Evolutionary conservation across 2,329 filamentous ascomycete genomes (phyloP), one percentile per base, ranked within the genome.

Genomic region (Elsinoe australis): DNA sequence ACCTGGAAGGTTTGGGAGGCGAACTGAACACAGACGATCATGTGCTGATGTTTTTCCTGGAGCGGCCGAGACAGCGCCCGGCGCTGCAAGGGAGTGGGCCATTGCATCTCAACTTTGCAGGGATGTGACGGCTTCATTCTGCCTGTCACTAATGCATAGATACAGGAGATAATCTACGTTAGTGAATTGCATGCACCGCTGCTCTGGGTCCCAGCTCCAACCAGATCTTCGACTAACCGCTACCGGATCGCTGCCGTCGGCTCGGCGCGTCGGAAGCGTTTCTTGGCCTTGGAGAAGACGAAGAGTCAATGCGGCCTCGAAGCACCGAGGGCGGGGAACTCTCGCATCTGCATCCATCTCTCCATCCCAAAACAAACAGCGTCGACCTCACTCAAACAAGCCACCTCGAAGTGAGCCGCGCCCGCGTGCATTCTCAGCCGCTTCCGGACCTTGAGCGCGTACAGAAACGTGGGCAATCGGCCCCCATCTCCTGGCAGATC

Each of bases 301-400:
- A 8, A 10, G 12, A 29, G 17, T 42, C n/a, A n/a, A n/a, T n/a
- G n/a, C 18, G 17, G 7, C 36, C 19, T 21, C 21, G 39, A 21
- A 44, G 39, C 24, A 44, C 39, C 39, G 39, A 29, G 28, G 39
- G 39, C 28, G 39, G 39, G 39, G 39, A 12, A 44, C 17, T 28
- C 26, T 21, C 28, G 28, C 39, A 44, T 32, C 39, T 44, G 26
- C 26, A 29, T 12, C 26, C 39, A 32, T 19, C 39, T 15, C 31
- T 44, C 28, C n/a, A n/a, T n/a, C n/a, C n/a, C n/a, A n/a, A n/a
- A n/a, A n/a, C n/a, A n/a, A n/a, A n/a, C n/a, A n/a, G n/a, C n/a
- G n/a, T 32, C 39, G 10, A 31, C 39, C 39, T 44, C 39, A 26
- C 39, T 24, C 19, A 32, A 32, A n/a, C n/a, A 17, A 7, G 39